Evolutionary conservation across 1,139 yeast species (phyloP).

Genomic region (Candida labiduridarum): DNA sequence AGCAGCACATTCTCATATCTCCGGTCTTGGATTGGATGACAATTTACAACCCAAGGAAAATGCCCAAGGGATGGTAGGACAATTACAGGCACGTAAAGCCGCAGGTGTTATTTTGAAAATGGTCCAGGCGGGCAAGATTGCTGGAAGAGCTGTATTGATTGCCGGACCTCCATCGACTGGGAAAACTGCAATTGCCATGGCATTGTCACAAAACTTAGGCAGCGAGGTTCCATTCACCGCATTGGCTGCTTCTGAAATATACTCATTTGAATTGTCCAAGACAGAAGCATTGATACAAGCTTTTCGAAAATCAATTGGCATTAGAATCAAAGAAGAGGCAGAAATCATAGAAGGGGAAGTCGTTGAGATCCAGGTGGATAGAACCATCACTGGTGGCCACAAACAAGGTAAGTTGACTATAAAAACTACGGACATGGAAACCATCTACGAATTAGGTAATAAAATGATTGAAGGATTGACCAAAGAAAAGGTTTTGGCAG

Average conservation of each 20-base stretch:
- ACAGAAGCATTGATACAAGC: constrained; percentile 97
- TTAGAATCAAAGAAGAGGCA: constrained; percentile 93
- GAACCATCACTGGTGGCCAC: constrained; percentile 96
- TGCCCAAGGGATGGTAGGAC: constrained; percentile 98
- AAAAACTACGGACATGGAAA: constrained; percentile 98
- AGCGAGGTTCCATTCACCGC: constrained; percentile 94
- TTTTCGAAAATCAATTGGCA: constrained; percentile 93
- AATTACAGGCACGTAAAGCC: constrained; percentile 89
- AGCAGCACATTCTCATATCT: constrained; percentile 96
- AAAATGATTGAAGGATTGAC: constrained; percentile 97
- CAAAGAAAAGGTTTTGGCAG: constrained; percentile 94
- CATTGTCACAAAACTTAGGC: constrained; percentile 87
- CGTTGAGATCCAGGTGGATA: constrained; percentile 95
- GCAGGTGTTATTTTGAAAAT: constrained; percentile 92
- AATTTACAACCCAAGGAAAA: constrained; percentile 77
- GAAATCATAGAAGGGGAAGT: constrained; percentile 99
- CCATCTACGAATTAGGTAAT: constrained; percentile 93
- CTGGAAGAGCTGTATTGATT: constrained; percentile 92
- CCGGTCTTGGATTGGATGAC: constrained; percentile 93
- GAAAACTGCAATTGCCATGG: constrained; percentile 98
- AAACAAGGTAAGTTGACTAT: constrained; percentile 97
- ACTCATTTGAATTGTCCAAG: constrained; percentile 86
- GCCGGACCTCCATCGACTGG: constrained; percentile 99
- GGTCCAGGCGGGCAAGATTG: constrained; percentile 92
- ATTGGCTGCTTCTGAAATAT: constrained; percentile 91